Evolutionary conservation across 2,329 filamentous ascomycete species (phyloP).

Genomic region (Huntiella abstrusa): DNA sequence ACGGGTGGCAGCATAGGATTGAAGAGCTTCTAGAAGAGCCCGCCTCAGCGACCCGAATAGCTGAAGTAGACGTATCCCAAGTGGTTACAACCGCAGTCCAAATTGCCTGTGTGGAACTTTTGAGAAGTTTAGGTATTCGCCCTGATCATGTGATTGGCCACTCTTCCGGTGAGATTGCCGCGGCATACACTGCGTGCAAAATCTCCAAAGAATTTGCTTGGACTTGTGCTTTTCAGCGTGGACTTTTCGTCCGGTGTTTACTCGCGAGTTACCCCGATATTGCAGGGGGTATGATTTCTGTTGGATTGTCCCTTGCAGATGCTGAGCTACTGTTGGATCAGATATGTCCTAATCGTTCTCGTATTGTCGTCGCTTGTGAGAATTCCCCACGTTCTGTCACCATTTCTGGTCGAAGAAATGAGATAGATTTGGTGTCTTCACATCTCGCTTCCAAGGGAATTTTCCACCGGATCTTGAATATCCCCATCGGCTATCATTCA

Average conservation of each 20-base stretch:
- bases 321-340: conserved; percentile 14
- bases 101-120: conserved; percentile 23
- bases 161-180: conserved; percentile 29
- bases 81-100: conserved; percentile 25
- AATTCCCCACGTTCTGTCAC: conserved; percentile 27
- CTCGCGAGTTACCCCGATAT: conserved; percentile 15
- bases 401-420: conserved; percentile 22
- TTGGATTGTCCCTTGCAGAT: conserved; percentile 18
- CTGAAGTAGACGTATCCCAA: conserved; percentile 20
- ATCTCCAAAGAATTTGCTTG: conserved; percentile 22
- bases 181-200: conserved; percentile 22
- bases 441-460: conserved; percentile 18
- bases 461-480: conserved; percentile 20
- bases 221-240: conserved; percentile 25
- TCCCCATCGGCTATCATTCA: conserved; percentile 26
- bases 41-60: not conserved
- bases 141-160: conserved; percentile 24
- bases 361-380: conserved; percentile 23
- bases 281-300: conserved; percentile 25
- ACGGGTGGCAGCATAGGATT: conserved; percentile 1
- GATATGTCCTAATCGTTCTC: conserved; percentile 13
- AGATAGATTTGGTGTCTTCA: conserved; percentile 17
- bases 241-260: conserved; percentile 19
- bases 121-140: conserved; percentile 18
- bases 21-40: conserved; percentile 1